phyloP scores from a whole-genome alignment of 352 stramenopile species.

The Phytophthora sp. region DNA sequence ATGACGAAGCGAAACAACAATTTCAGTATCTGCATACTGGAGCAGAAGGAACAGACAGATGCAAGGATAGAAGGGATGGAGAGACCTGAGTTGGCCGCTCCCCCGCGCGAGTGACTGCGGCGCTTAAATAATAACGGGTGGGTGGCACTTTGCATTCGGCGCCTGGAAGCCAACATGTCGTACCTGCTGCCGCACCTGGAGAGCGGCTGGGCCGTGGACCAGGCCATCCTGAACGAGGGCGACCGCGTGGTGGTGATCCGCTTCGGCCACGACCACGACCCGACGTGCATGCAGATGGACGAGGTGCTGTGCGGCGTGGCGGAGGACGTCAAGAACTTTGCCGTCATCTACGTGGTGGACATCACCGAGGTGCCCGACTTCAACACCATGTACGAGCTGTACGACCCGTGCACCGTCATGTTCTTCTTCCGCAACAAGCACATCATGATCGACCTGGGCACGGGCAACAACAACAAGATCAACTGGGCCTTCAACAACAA shows the following conservation, averaged over 20 bases:
- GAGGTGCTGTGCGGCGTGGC: conserved; percentile 95
- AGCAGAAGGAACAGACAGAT: too few relatives aligned
- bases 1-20: not conserved
- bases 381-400: conserved; percentile 99
- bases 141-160: conserved; percentile 2
- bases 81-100: not conserved
- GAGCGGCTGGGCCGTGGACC: conserved; percentile 98
- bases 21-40: too few relatives aligned
- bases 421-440: conserved; percentile 99
- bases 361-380: conserved; percentile 98
- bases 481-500: conserved; percentile 98
- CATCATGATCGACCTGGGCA: conserved; percentile 99
- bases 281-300: conserved; percentile 99
- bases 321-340: conserved; percentile 99
- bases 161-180: conserved; percentile 73
- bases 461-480: conserved; percentile 99
- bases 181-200: conserved; percentile 98
- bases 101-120: conserved; percentile 19
- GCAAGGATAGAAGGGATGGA: too few relatives aligned
- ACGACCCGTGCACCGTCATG: conserved; percentile 99
- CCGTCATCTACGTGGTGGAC: conserved; percentile 96
- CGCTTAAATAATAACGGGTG: too few relatives aligned
- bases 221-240: conserved; percentile 98
- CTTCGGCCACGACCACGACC: conserved; percentile 98
- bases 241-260: conserved; percentile 99